A percentile compares a stretch with the other conserved stretches of the same genome.
phyloP scores from a whole-genome alignment of 2,329 filamentous ascomycete species.

The Penicillium sp. region DNA sequence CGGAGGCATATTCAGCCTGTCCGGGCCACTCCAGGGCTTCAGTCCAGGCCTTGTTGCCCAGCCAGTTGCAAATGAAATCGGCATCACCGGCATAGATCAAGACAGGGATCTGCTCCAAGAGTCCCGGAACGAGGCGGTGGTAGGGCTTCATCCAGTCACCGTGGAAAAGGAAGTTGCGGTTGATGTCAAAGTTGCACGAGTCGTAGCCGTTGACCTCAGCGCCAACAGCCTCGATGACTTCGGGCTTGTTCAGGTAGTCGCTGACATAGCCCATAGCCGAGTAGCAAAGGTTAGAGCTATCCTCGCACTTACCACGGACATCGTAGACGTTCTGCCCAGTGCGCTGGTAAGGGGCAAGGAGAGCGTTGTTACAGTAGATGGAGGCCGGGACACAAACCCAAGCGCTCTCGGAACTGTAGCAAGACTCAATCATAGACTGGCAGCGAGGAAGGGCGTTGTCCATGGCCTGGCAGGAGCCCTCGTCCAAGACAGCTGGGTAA shows the following conservation, averaged over 20 bases:
- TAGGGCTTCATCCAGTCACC: slow-evolving; percentile 99
- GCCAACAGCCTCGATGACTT: slow-evolving; percentile 75
- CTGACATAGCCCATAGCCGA: slow-evolving; percentile 78
- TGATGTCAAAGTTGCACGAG: slow-evolving; percentile 97
- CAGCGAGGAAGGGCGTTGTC: slow-evolving; percentile 86
- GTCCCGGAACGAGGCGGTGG: slow-evolving; percentile 75
- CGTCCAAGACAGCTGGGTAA: slow-evolving; percentile 74
- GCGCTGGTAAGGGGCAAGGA: slow-evolving; percentile 88
- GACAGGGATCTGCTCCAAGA: slow-evolving; percentile 86
- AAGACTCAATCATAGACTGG: slow-evolving; percentile 75
- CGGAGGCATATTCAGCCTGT: slow-evolving; percentile 67
- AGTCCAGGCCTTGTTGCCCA: slow-evolving; percentile 93
- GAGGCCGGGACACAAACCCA: slow-evolving; percentile 76
- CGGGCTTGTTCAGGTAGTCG: slow-evolving; percentile 77
- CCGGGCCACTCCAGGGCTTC: slow-evolving; percentile 89
- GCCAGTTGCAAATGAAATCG: slow-evolving; percentile 94
- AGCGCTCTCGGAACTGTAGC: slow-evolving; percentile 84
- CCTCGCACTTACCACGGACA: slow-evolving; percentile 80
- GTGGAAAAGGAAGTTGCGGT: slow-evolving; percentile 94
- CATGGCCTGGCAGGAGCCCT: slow-evolving; percentile 74
- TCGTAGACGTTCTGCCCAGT: slow-evolving; percentile 94
- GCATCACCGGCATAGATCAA: slow-evolving; percentile 88
- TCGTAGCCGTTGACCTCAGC: slow-evolving; percentile 83
- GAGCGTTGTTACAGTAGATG: slow-evolving; percentile 97
- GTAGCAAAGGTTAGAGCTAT: slow-evolving; percentile 81